phyloP scores from a whole-genome alignment of 345 rosid species.

The Ricinus communis region DNA sequence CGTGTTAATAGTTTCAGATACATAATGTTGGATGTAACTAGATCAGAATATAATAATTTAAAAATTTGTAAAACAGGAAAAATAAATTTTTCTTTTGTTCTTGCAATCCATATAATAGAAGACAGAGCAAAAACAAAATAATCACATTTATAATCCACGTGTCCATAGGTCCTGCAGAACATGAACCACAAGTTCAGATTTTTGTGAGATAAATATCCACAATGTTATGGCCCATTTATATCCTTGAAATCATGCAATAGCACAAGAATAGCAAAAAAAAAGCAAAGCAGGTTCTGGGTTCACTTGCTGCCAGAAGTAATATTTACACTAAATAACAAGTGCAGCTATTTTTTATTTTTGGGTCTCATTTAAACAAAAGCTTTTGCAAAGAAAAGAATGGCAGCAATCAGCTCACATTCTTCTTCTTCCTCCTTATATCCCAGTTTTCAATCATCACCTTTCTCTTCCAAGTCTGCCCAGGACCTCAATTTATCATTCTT shows the following conservation, averaged over 20 bases:
- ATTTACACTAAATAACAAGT: neutral
- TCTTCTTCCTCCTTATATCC: slow-evolving; percentile 32
- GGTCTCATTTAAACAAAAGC: neutral
- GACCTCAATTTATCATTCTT: slow-evolving; percentile 15
- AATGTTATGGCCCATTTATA: slow-evolving; percentile 5
- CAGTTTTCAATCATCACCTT: slow-evolving; percentile 40
- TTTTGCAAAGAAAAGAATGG: slow-evolving; percentile 38
- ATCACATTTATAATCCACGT: slow-evolving; percentile 23
- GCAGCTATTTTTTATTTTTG: no score
- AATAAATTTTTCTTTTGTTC: no score
- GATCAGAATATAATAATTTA: no score
- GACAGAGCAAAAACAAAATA: neutral
- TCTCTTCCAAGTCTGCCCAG: slow-evolving; percentile 36
- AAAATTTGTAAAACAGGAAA: no score
- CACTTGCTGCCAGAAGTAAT: neutral
- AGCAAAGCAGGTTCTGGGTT: neutral
- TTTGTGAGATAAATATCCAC: slow-evolving; percentile 28
- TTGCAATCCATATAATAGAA: no score
- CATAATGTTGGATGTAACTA: no score
- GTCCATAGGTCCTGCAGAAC: slow-evolving; percentile 2
- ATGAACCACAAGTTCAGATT: slow-evolving; percentile 63
- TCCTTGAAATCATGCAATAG: neutral
- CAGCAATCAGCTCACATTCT: slow-evolving; percentile 42
- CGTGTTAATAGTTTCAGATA: no score
- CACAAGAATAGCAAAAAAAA: no score